Conservation (phyloP, 1,139 yeast genomes). For the Sugiyamaella pinicola region DNA sequence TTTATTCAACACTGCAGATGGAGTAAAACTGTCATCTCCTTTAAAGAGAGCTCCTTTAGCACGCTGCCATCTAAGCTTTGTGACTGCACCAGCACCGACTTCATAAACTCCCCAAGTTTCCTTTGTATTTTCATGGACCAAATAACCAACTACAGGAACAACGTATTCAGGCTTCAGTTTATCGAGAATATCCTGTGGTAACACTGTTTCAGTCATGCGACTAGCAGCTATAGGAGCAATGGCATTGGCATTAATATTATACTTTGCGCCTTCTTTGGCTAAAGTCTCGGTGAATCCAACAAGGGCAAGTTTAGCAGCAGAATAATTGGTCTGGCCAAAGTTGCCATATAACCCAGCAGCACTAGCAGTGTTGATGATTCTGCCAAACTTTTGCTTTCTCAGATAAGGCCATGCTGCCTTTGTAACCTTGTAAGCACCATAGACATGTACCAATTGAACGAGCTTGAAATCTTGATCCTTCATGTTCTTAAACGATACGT, state of each 20-base stretch:
- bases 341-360: slow-evolving; percentile 97
- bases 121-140: slow-evolving; percentile 64
- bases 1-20: slow-evolving; percentile 77
- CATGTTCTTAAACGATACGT: slow-evolving; percentile 71
- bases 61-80: slow-evolving; percentile 95
- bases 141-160: slow-evolving; percentile 83
- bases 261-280: slow-evolving; percentile 88
- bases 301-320: slow-evolving; percentile 89
- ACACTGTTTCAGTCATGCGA: slow-evolving; percentile 89
- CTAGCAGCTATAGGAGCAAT: slow-evolving; percentile 96
- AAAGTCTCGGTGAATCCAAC: slow-evolving; percentile 92
- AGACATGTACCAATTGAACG: slow-evolving; percentile 83
- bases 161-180: slow-evolving; percentile 83
- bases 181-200: slow-evolving; percentile 83
- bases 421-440: slow-evolving; percentile 85
- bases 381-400: slow-evolving; percentile 81
- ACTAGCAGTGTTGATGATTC: slow-evolving; percentile 88
- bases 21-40: slow-evolving; percentile 75
- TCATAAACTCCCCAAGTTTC: slow-evolving; percentile 80
- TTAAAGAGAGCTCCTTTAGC: slow-evolving; percentile 83
- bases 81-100: slow-evolving; percentile 92
- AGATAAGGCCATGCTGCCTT: slow-evolving; percentile 93
- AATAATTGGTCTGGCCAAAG: slow-evolving; percentile 95
- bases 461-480: slow-evolving; percentile 74
- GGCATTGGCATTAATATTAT: slow-evolving; percentile 80